Base-by-base conservation (phyloP, 2,329 filamentous ascomycete species). In the Cladosporium sp. region DNA sequence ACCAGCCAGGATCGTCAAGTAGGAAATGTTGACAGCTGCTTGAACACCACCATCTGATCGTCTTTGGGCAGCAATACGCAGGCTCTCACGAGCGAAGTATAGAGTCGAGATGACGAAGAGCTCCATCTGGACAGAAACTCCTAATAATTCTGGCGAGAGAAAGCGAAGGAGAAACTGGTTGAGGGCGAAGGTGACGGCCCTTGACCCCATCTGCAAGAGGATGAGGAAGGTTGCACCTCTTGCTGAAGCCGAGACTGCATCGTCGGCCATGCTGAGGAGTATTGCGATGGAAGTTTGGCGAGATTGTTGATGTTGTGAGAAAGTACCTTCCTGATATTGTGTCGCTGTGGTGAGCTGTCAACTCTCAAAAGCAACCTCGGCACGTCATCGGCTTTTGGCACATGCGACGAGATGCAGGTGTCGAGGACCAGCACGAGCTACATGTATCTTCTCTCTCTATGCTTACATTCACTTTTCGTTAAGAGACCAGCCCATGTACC, bases 81-180 rank as follows among this genome's bases (percentile, higher is more conserved):
- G 81, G 73, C 91, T 94, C 79, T 99, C 95, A 47, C 95, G 87
- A 0, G 95, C 91, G 74, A 99, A 98, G 78, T 96, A 97, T 0
- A 99, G 85, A n/a, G 96, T 89, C 0, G 93, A 92, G 54, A 96
- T 90, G 67, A 94, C 93, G 78, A 93, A 97, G 0, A 98, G 88
- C 74, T 99, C 95, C 3, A 99, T 85, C 77, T 97, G 95, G 0
- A 93, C 90, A 1, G 93, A 90, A 5, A 96, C 84, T 6, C 94
- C 95, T 1, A 99, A 86, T 0, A 96, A 84, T 66, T 90, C 86
- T 0, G 95, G 93, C 1, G 93, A 96, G 54, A 98, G 82, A 76
- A 91, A 94, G 41, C 94, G 92, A 8, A 99, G 85, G 34, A 99
- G 86, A 44, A 96, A 78, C 78, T 99, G 94, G 80, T 98, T 99